These are phyloP conservation scores for Pseudocercospora crystallina DNA, from an alignment of 2,329 filamentous ascomycete genomes.

Conservation along the genomic window DNA sequence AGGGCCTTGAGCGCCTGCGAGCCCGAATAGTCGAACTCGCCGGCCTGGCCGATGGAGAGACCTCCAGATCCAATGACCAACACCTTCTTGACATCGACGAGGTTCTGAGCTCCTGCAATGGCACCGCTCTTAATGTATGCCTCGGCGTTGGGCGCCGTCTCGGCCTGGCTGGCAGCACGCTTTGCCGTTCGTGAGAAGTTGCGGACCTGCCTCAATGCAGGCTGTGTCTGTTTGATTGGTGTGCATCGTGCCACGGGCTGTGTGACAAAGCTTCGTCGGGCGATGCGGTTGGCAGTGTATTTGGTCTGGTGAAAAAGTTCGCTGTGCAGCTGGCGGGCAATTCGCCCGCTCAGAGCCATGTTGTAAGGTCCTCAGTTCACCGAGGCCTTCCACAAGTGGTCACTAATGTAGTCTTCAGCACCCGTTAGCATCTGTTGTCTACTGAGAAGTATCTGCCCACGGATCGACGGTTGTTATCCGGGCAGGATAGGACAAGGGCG, in stretches of 20 bases:
- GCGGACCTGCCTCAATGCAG: constrained; percentile 23
- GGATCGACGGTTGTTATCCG: constrained; percentile 1
- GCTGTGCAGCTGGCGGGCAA: constrained; percentile 33
- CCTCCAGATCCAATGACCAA: constrained; percentile 94
- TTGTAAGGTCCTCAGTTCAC: constrained; percentile 50
- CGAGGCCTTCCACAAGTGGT: constrained; percentile 68
- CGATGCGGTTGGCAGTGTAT: constrained; percentile 25
- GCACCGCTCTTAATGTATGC: constrained; percentile 87
- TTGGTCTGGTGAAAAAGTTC: constrained; percentile 28
- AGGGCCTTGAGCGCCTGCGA: constrained; percentile 95
- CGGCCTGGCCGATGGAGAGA: constrained; percentile 93
- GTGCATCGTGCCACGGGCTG: constrained; percentile 17
- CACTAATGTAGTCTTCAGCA: constrained; percentile 62
- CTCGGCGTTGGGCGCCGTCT: constrained; percentile 76
- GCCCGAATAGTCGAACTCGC: constrained; percentile 98
- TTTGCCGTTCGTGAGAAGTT: constrained; percentile 29
- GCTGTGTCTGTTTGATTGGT: constrained; percentile 18
- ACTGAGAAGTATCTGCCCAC: background rate
- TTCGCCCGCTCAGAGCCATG: constrained; percentile 36
- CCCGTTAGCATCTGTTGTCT: background rate
- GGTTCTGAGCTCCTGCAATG: constrained; percentile 71
- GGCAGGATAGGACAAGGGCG: constrained; percentile 9
- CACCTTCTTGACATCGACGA: constrained; percentile 93
- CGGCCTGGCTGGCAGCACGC: constrained; percentile 42
- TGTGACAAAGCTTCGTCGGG: constrained; percentile 32